Percentiles rank a stretch among this genome's conserved stretches.
phyloP scores from a whole-genome alignment of 768 basidiomycete genomes.

The Thelephora aurantiotincta region DNA sequence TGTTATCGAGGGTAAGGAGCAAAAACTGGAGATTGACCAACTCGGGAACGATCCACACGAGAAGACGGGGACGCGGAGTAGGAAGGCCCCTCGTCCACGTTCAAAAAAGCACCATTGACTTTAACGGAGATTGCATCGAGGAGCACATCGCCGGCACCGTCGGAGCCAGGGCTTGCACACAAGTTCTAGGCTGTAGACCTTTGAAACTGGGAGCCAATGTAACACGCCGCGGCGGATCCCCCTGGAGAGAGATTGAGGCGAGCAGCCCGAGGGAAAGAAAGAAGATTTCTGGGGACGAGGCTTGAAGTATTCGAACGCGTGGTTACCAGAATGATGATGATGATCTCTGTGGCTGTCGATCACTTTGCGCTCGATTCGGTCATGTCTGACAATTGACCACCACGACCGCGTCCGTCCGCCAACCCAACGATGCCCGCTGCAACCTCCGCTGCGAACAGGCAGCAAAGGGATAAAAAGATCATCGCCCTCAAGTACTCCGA shows the following conservation, averaged over 20 bases:
- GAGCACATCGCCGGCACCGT: conserved; percentile 2
- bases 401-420: not conserved
- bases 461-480: conserved; percentile 21
- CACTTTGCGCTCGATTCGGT: not conserved
- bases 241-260: conserved; percentile 7
- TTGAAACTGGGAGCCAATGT: conserved; percentile 15
- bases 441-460: no score
- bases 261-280: not conserved
- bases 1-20: conserved; percentile 13
- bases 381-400: not conserved
- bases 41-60: not conserved
- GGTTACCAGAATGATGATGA: not conserved
- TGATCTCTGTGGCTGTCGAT: not conserved
- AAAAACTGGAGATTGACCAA: conserved; percentile 9
- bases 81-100: conserved; percentile 1
- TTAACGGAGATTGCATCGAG: conserved; percentile 13
- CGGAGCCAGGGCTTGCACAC: conserved; percentile 15
- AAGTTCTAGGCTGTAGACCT: conserved; percentile 17
- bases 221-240: conserved; percentile 13
- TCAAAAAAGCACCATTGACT: conserved; percentile 7
- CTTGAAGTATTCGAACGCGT: not conserved
- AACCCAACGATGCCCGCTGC: no score
- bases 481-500: conserved; percentile 36
- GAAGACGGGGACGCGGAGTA: conserved; percentile 8
- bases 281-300: no score